Conservation (phyloP, 176 grass and related monocot species). For the Stipa capillata region DNA sequence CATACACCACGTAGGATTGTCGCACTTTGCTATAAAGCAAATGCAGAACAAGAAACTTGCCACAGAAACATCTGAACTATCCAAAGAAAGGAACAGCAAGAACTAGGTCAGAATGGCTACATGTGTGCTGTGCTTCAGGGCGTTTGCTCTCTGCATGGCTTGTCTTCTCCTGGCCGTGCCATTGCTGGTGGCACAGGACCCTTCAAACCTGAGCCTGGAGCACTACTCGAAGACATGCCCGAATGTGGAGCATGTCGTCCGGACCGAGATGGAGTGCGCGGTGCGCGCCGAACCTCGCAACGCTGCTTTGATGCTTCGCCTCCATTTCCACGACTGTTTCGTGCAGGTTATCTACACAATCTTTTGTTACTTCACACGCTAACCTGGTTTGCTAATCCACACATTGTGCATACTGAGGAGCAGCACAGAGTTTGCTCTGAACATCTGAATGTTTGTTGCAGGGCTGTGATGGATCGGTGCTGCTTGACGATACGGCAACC, state of each 20-base stretch:
- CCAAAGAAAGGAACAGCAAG: background rate
- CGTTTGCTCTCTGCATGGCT: conserved; percentile 8
- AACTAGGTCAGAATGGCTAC: conserved; percentile 21
- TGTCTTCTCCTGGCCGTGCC: conserved; percentile 3
- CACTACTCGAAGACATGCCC: conserved; percentile 81
- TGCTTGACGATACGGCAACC: conserved; percentile 70
- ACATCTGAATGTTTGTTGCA: conserved; percentile 8
- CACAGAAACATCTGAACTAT: conserved; percentile 29
- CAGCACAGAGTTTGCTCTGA: background rate
- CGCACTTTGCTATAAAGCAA: conserved; percentile 32
- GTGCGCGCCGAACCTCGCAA: conserved; percentile 54
- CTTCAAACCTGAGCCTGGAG: conserved; percentile 51
- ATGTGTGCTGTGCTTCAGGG: background rate
- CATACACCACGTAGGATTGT: background rate
- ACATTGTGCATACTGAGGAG: background rate
- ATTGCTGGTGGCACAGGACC: conserved; percentile 34
- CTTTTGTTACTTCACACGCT: background rate
- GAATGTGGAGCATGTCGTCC: conserved; percentile 40
- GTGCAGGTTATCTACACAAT: conserved; percentile 41
- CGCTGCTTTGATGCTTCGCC: conserved; percentile 55
- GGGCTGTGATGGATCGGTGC: conserved; percentile 93
- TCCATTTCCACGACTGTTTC: conserved; percentile 87
- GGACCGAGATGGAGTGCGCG: conserved; percentile 58
- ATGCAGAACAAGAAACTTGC: conserved; percentile 18
- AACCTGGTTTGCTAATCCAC: background rate